phyloP scores from a whole-genome alignment of 2,329 filamentous ascomycete species.

The Byssoonygena ceratinophila region DNA sequence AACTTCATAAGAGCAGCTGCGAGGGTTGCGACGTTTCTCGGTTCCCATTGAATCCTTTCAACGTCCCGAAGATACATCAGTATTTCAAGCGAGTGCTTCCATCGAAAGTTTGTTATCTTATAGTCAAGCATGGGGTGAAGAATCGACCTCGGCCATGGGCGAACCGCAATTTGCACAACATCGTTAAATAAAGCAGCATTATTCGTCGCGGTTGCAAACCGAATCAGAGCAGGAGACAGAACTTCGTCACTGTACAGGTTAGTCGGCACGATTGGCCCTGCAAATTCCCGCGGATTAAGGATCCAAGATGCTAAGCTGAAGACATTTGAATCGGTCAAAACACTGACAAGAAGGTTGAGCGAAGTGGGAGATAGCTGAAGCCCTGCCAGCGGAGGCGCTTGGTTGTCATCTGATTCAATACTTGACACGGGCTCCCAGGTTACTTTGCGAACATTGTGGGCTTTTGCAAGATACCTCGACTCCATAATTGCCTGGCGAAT shows the following conservation, averaged over 20 bases:
- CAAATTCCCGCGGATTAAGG: slow-evolving; percentile 39
- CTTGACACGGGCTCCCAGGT: not conserved
- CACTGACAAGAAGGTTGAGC: slow-evolving; percentile 10
- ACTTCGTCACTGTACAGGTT: slow-evolving; percentile 38
- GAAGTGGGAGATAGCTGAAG: slow-evolving; percentile 10
- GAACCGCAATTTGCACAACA: slow-evolving; percentile 24
- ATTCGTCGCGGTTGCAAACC: slow-evolving; percentile 43
- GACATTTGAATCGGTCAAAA: slow-evolving; percentile 8
- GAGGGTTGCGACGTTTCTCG: slow-evolving; percentile 29
- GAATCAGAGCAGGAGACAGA: slow-evolving; percentile 44
- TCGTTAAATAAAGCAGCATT: slow-evolving; percentile 29
- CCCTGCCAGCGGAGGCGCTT: not conserved
- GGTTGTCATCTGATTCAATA: not conserved
- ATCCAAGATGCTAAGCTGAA: slow-evolving; percentile 46
- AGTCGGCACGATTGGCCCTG: slow-evolving; percentile 33
- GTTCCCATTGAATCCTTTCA: slow-evolving; percentile 29
- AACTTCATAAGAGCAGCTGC: slow-evolving; percentile 34
- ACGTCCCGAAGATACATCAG: slow-evolving; percentile 28
- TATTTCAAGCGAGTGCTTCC: slow-evolving; percentile 26
- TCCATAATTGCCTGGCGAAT: slow-evolving; percentile 12
- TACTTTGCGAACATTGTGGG: slow-evolving; percentile 8
- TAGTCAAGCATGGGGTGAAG: slow-evolving; percentile 30
- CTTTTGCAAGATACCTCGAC: slow-evolving; percentile 10
- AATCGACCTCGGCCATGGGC: slow-evolving; percentile 29
- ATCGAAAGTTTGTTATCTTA: slow-evolving; percentile 26